Conservation (phyloP, 805 yeast species). For the Saccharomycopsis oosterbeekiorum region DNA sequence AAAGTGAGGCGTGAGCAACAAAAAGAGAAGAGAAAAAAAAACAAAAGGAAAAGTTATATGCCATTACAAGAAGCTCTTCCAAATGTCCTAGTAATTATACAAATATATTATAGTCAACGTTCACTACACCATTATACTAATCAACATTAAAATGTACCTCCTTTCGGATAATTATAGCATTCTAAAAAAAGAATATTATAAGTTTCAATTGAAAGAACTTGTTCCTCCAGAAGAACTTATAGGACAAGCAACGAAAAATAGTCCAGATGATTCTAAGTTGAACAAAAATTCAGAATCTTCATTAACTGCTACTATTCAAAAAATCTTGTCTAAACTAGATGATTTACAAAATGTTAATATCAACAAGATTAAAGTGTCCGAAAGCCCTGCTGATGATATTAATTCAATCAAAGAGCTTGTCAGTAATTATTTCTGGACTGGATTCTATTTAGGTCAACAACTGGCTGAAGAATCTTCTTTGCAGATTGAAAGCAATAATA, state of each 20-base stretch:
- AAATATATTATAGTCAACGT: too few relatives aligned
- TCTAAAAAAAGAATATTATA: too few relatives aligned
- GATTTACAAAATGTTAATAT: neutral
- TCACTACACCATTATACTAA: too few relatives aligned
- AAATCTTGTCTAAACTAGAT: neutral
- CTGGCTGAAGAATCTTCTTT: neutral
- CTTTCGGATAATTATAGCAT: neutral
- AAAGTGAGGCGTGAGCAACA: too few relatives aligned
- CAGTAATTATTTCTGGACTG: neutral
- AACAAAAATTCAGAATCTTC: neutral
- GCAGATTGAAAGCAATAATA: neutral
- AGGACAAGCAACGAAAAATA: neutral
- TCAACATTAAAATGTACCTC: neutral
- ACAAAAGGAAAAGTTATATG: too few relatives aligned
- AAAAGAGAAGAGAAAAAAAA: too few relatives aligned
- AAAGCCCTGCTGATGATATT: neutral
- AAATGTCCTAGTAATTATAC: too few relatives aligned
- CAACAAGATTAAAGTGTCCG: neutral
- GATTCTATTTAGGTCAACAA: neutral
- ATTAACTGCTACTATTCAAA: neutral
- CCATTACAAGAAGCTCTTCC: too few relatives aligned
- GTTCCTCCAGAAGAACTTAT: neutral
- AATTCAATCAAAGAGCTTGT: neutral
- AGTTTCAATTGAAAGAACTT: neutral
- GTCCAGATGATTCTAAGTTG: neutral